These are phyloP conservation scores for Talaromyces sp. DNA, from an alignment of 2,329 filamentous ascomycete genomes.

Conservation along the genomic window DNA sequence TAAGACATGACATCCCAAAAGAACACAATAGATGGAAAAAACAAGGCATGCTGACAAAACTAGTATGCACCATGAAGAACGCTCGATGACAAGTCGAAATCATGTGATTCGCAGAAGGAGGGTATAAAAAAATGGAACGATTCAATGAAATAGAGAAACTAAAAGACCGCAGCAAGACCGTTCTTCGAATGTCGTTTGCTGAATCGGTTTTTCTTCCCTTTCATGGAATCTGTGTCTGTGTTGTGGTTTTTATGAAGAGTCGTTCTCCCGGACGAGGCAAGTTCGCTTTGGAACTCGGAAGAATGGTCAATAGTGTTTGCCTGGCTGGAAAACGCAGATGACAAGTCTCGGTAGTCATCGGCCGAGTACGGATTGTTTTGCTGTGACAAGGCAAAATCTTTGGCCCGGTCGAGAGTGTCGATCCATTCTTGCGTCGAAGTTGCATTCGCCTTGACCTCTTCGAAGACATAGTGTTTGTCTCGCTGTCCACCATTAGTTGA, in stretches of 20 bases:
- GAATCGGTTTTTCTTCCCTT: conserved; percentile 60
- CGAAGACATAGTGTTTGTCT: conserved; percentile 87
- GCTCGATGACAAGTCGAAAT: conserved; percentile 2
- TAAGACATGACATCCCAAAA: not conserved
- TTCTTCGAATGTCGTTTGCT: conserved; percentile 93
- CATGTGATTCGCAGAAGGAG: not conserved
- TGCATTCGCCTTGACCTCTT: conserved; percentile 71
- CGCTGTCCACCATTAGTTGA: conserved; percentile 50
- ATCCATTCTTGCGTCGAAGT: conserved; percentile 85
- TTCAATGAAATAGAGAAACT: conserved; percentile 15
- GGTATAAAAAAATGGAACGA: not conserved
- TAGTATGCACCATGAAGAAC: conserved; percentile 12
- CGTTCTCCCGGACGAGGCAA: conserved; percentile 37
- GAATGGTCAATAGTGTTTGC: conserved; percentile 40
- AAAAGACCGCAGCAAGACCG: conserved; percentile 86
- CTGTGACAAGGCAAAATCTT: conserved; percentile 75
- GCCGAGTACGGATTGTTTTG: conserved; percentile 62
- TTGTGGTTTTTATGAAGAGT: conserved; percentile 38
- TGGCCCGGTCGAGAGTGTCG: conserved; percentile 78
- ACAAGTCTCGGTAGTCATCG: conserved; percentile 65
- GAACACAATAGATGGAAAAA: not conserved
- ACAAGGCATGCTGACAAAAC: not conserved
- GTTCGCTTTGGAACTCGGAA: conserved; percentile 34
- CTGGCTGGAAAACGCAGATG: conserved; percentile 66
- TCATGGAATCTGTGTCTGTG: conserved; percentile 50